Evolutionary conservation across 2,329 filamentous ascomycete species (phyloP).

Genomic region (Botrytis medusae): DNA sequence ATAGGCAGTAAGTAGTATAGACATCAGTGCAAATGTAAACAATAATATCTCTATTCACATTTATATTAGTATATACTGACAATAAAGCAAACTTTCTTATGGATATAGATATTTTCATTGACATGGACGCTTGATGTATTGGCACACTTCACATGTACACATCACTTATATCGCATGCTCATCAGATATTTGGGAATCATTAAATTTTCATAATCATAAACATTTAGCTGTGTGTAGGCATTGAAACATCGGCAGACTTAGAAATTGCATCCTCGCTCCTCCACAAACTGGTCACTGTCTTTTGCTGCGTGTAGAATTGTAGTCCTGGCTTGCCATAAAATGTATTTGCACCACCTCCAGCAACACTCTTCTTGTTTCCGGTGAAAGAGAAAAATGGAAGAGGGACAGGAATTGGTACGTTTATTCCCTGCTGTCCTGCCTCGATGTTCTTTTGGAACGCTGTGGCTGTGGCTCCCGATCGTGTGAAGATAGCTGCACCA

Average conservation of each 20-base stretch:
- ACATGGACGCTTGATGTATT: not conserved
- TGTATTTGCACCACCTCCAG: slow-evolving; percentile 86
- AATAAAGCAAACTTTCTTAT: not conserved
- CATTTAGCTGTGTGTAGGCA: slow-evolving; percentile 64
- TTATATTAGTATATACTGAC: not conserved
- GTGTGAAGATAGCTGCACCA: slow-evolving; percentile 81
- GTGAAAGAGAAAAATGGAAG: slow-evolving; percentile 73
- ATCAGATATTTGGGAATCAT: slow-evolving; percentile 2
- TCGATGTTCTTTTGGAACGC: slow-evolving; percentile 79
- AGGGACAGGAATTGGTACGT: slow-evolving; percentile 70
- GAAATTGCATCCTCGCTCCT: slow-evolving; percentile 78
- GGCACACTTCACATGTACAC: not conserved
- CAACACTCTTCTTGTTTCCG: slow-evolving; percentile 84
- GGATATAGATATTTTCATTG: not conserved
- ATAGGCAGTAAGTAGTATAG: not conserved
- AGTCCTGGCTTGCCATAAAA: slow-evolving; percentile 94
- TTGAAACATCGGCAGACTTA: slow-evolving; percentile 81
- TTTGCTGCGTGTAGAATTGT: slow-evolving; percentile 94
- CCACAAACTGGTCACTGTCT: slow-evolving; percentile 97
- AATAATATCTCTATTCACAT: not conserved
- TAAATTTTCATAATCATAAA: slow-evolving; percentile 3
- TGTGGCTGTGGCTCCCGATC: slow-evolving; percentile 72
- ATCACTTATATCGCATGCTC: not conserved
- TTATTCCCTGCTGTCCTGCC: slow-evolving; percentile 83
- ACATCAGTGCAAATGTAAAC: too few relatives aligned